Evolutionary conservation across 495 filamentous ascomycete species (phyloP).

Genomic region (Lasiosphaeria ovina): DNA sequence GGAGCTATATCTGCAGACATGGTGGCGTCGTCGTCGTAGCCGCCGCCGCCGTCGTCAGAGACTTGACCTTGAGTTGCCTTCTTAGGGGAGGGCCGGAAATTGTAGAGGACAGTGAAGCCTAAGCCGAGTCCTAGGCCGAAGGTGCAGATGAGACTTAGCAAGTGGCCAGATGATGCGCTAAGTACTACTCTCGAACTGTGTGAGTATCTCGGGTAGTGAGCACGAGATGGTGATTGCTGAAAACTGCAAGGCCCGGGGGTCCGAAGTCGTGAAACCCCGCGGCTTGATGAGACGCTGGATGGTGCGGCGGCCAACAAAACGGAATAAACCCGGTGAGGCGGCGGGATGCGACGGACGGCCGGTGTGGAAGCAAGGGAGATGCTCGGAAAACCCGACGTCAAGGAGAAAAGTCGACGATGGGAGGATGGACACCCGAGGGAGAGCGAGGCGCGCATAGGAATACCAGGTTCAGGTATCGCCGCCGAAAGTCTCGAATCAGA

Average conservation of each 20-base stretch:
- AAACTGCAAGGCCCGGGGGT: not conserved
- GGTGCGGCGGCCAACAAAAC: not conserved
- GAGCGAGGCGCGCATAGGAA: conserved; percentile 18
- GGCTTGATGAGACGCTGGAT: not conserved
- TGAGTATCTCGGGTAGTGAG: conserved; percentile 3
- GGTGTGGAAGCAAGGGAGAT: conserved; percentile 8
- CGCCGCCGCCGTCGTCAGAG: not conserved
- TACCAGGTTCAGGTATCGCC: not conserved
- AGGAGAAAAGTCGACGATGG: conserved; percentile 14
- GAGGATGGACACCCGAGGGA: not conserved
- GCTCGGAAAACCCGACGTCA: conserved; percentile 6
- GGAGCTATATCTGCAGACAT: conserved; percentile 54
- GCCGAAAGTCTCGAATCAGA: conserved; percentile 5
- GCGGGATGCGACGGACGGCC: not conserved
- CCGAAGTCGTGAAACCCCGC: not conserved
- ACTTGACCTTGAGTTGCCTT: not conserved
- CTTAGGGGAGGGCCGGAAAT: not conserved
- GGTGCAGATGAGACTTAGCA: conserved; percentile 16
- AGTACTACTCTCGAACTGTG: conserved; percentile 6
- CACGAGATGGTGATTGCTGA: not conserved
- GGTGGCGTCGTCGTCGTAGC: conserved; percentile 10
- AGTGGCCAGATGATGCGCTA: conserved; percentile 4
- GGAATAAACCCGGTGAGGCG: conserved; percentile 5
- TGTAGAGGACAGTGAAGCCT: conserved; percentile 11
- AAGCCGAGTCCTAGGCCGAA: conserved; percentile 20